Base-by-base conservation (phyloP, 345 rosid species). In the Eucalyptus lansdowneana region DNA sequence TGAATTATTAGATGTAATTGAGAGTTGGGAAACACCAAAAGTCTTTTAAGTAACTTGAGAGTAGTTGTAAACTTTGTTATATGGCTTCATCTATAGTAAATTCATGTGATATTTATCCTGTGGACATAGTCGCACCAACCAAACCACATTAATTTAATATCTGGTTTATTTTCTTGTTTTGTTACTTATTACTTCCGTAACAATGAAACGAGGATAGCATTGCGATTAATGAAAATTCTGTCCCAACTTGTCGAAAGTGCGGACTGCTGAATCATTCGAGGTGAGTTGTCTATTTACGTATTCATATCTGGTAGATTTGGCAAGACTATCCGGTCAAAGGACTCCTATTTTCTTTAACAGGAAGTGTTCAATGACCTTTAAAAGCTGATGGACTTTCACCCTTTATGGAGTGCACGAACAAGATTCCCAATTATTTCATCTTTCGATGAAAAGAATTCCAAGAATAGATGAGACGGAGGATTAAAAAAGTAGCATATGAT, bases 1-100 rank as follows among this genome's bases (percentile, higher is more conserved):
- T 21, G 9, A 11, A 14, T 40, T 21, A 21, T 76, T 76, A 2
- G 2, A 22, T 34, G 14, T 72, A 34, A 72, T 37, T 40, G 5
- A 14, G 29, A 11, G 15, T 11, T 21, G 3, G 5, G 5, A 76
- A 76, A 21, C 2, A 11, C 2, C 1, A 0, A 76, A 22, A 76
- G 11, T 76, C 9, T 21, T 76, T 11, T 11, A 44, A 76, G 15
- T 40, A 12, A n/a, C 40, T 65, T 3, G 1, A n/a, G 11, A 5
- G 37, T 65, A n/a, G 76, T 65, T 65, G 37, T 15, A n/a, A n/a
- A n/a, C 21, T 65, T 16, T n/a, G 9, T 65, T 4, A n/a, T n/a
- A 65, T 65, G 40, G 3, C 76, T 65, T n/a, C 21, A 65, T 65
- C 19, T 65, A 65, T 65, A 7, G 76, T n/a, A n/a, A 65, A n/a